Base-by-base conservation (phyloP, 2,329 filamentous ascomycete genomes). In the Eutypella sp. region DNA sequence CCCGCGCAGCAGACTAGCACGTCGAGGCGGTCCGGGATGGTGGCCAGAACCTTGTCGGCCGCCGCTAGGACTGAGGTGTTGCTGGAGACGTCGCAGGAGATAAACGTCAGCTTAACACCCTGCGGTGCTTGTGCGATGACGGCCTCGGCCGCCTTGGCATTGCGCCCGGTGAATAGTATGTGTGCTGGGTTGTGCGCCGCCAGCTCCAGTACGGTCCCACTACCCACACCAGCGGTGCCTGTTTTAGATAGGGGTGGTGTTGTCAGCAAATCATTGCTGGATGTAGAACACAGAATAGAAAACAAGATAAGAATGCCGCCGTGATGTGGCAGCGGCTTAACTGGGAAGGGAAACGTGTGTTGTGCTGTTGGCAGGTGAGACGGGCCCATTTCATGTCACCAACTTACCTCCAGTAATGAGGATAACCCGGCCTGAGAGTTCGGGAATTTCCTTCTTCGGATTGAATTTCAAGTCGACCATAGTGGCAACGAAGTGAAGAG, bases 141-240 rank as follows among this genome's bases (percentile, higher is more conserved):
- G 11, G 67, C 66, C 18, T 67, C 62, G 15, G 63, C 68, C 8
- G 70, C 71, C 52, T 73, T 68, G 41, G 57, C 62, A 27, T 66
- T 73, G 27, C 75, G 71, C 2, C 73, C 74, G n/a, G 67, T 73
- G 44, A 81, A 68, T 60, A 74, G 78, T 45, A 82, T 75, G 42
- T 74, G 69, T 2, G 65, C 60, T 15, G 78, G 75, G n/a, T 63
- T 41, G 50, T 73, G 70, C 42, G 64, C 63, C 11, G 69, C 65
- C 7, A 74, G 60, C 4, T 66, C 63, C 11, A 67, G 52, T 33
- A 73, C 58, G 4, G 67, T 67, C 45, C 66, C 62, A 46, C 63
- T 67, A 19, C 72, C 73, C 2, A 75, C 58, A 0, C 72, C 72
- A 22, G 64, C 58, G 29, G 69, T 73, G 3, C 57, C 59, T 57